Conservation (phyloP, 2,329 filamentous ascomycete species). For the Leptographium galeiforme region DNA sequence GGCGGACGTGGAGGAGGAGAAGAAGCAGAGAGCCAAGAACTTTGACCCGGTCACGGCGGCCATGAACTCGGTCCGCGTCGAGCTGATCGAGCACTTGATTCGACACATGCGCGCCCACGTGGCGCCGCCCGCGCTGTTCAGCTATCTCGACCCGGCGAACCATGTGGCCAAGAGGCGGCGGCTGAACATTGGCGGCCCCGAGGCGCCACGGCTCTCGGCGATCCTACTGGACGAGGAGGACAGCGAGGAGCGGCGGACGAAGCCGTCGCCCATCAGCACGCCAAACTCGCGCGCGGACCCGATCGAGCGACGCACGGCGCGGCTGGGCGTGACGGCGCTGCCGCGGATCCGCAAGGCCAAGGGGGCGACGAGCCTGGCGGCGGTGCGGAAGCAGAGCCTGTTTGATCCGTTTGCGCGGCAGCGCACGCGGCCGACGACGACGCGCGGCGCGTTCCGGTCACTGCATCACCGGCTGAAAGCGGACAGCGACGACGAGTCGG, state of each 20-base stretch:
- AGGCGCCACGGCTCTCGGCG: constrained; percentile 37
- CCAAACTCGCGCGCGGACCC: constrained; percentile 50
- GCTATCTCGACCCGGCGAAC: constrained; percentile 70
- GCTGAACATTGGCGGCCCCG: constrained; percentile 61
- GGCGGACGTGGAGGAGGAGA: constrained; percentile 78
- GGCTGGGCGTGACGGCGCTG: constrained; percentile 48
- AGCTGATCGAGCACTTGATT: constrained; percentile 76
- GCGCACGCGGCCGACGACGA: constrained; percentile 30
- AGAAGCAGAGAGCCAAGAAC: constrained; percentile 71
- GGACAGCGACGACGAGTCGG: constrained; percentile 73
- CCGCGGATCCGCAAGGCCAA: constrained; percentile 64
- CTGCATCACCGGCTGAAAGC: constrained; percentile 69
- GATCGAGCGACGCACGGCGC: constrained; percentile 45
- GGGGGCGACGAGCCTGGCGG: constrained; percentile 31
- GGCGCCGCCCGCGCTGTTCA: constrained; percentile 65
- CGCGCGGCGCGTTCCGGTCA: constrained; percentile 54
- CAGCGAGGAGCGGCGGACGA: constrained; percentile 37
- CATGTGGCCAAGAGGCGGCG: constrained; percentile 68
- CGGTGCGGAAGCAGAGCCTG: constrained; percentile 48
- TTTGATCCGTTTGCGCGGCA: constrained; percentile 53
- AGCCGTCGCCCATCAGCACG: constrained; percentile 42
- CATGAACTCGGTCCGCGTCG: constrained; percentile 60
- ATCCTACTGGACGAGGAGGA: constrained; percentile 37
- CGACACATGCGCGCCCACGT: constrained; percentile 81
- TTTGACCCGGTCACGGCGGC: constrained; percentile 85